These are phyloP conservation scores for Solanum chilense DNA, from an alignment of 257 asterid genomes.

Conservation along the genomic window DNA sequence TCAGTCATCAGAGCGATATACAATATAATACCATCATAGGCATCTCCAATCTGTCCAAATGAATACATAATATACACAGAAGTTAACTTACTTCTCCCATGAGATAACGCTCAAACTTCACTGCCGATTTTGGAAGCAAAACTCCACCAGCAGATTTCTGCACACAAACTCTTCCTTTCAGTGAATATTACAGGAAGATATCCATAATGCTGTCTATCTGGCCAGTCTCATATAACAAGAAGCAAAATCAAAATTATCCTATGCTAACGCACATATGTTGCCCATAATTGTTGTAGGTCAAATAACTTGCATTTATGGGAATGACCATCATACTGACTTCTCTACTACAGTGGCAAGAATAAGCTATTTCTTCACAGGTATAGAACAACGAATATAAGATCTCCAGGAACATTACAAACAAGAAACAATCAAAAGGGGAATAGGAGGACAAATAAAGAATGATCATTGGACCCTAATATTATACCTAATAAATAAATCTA, in stretches of 20 bases:
- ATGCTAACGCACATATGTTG: background rate
- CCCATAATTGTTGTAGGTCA: background rate
- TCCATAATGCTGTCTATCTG: background rate
- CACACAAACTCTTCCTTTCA: background rate
- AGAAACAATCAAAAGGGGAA: background rate
- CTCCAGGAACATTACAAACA: background rate
- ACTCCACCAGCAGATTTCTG: conserved; percentile 98
- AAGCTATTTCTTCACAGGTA: background rate
- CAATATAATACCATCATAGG: background rate
- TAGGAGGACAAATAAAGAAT: background rate
- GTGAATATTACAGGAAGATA: background rate
- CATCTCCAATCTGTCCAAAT: background rate
- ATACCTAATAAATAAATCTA: background rate
- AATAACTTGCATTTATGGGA: background rate
- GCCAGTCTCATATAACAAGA: too few relatives aligned
- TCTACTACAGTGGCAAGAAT: background rate
- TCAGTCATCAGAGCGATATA: background rate
- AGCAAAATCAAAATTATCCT: background rate
- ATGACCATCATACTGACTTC: background rate
- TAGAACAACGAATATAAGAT: background rate
- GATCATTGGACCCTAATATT: background rate
- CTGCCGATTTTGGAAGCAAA: conserved; percentile 84
- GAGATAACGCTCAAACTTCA: conserved; percentile 77
- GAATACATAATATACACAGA: background rate
- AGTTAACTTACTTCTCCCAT: conserved; percentile 70